A percentile compares a stretch with the other conserved stretches of the same genome.
Conservation (phyloP, 2,329 filamentous ascomycete genomes). For the Trichoderma brevicompactum region DNA sequence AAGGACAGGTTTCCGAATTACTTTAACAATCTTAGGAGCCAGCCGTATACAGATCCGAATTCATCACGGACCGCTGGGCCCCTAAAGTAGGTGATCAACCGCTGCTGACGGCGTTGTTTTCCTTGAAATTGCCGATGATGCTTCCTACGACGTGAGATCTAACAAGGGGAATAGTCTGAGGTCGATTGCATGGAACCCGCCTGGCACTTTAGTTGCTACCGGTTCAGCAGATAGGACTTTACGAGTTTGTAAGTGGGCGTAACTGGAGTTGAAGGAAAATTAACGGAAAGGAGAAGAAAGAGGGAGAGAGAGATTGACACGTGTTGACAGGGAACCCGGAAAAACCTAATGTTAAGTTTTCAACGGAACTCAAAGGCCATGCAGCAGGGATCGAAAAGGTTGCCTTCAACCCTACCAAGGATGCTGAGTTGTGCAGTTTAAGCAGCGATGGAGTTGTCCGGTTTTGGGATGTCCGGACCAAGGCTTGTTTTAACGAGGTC, state of each 20-base stretch:
- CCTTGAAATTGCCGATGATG: neutral
- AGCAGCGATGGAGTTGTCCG: constrained; percentile 74
- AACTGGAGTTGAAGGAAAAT: neutral
- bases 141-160: neutral
- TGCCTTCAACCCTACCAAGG: constrained; percentile 76
- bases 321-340: constrained; percentile 69
- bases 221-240: constrained; percentile 72
- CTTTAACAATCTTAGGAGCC: constrained; percentile 71
- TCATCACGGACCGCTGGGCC: constrained; percentile 57
- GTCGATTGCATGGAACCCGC: constrained; percentile 86
- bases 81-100: constrained; percentile 55
- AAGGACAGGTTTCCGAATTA: constrained; percentile 71
- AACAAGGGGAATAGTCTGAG: constrained; percentile 60
- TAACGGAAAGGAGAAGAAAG: neutral
- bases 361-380: constrained; percentile 75
- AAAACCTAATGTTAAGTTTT: constrained; percentile 71
- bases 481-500: constrained; percentile 71
- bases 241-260: constrained; percentile 65
- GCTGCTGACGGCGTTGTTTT: neutral
- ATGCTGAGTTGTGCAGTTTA: constrained; percentile 76
- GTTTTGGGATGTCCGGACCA: constrained; percentile 80
- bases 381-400: constrained; percentile 71
- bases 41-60: constrained; percentile 69
- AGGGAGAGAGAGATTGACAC: neutral
- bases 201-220: constrained; percentile 82